These are phyloP conservation scores for Tephrocybe sp. DNA, from an alignment of 768 basidiomycete genomes.

Conservation along the genomic window DNA sequence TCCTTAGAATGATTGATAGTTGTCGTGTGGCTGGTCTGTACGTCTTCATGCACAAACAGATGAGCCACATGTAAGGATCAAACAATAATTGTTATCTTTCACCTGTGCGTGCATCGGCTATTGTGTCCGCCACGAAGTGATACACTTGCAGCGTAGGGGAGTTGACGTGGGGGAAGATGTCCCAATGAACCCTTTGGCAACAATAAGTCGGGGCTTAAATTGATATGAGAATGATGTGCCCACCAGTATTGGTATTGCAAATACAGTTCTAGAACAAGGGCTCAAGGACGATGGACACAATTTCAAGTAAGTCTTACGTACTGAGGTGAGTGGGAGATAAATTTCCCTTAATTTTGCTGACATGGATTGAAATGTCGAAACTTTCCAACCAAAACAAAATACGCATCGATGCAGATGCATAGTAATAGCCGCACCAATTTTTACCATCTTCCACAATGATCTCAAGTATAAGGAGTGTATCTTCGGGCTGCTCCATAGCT, in stretches of 20 bases:
- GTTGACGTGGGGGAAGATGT: constrained; percentile 9
- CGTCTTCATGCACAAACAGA: neutral
- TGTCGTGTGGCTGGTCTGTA: neutral
- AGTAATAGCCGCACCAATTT: constrained; percentile 14
- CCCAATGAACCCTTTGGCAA: constrained; percentile 11
- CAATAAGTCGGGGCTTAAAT: neutral
- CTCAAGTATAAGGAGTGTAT: constrained; percentile 6
- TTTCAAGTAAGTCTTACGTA: neutral
- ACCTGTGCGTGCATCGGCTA: constrained; percentile 13
- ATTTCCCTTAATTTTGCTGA: neutral
- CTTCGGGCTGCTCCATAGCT: constrained; percentile 5
- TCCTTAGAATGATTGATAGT: constrained; percentile 4
- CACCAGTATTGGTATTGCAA: constrained; percentile 13
- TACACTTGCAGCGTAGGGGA: neutral
- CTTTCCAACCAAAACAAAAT: constrained; percentile 14
- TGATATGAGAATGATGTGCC: neutral
- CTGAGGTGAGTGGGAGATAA: constrained; percentile 1
- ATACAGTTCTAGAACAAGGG: constrained; percentile 5
- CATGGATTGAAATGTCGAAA: neutral
- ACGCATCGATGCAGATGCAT: constrained; percentile 5
- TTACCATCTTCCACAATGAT: neutral
- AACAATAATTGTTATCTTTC: neutral
- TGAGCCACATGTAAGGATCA: neutral
- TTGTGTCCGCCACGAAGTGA: constrained; percentile 1
- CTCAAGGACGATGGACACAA: no score